A percentile compares a stretch with the other conserved stretches of the same genome.
These are phyloP conservation scores for Termitomyces sp. DNA, from an alignment of 768 basidiomycete species.

Conservation along the genomic window DNA sequence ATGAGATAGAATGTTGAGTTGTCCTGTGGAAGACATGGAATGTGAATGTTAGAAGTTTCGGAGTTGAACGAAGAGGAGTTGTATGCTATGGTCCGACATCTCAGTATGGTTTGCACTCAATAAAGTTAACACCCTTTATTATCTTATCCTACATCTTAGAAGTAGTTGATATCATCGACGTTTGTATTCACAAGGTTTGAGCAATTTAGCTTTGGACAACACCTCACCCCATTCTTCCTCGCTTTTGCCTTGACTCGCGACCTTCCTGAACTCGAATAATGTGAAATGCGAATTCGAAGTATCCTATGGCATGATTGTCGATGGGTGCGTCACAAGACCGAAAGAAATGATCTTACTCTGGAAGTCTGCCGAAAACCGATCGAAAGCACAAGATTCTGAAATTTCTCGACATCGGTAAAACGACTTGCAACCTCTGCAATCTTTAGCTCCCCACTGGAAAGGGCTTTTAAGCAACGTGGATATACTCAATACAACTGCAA, in stretches of 20 bases:
- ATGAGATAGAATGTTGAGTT: slow-evolving; percentile 54
- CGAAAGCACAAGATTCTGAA: slow-evolving; percentile 52
- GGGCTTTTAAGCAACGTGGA: slow-evolving; percentile 3
- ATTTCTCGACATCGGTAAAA: slow-evolving; percentile 62
- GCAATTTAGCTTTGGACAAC: slow-evolving; percentile 42
- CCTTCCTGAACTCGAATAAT: slow-evolving; percentile 74
- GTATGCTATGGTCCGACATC: neutral
- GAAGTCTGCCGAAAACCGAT: slow-evolving; percentile 69
- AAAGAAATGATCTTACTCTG: slow-evolving; percentile 42
- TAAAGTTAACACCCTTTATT: neutral
- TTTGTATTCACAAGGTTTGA: slow-evolving; percentile 94
- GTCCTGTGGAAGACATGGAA: slow-evolving; percentile 18
- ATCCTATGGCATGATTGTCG: slow-evolving; percentile 43
- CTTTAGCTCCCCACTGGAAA: slow-evolving; percentile 67
- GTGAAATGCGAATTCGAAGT: slow-evolving; percentile 81
- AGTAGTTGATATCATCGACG: slow-evolving; percentile 41
- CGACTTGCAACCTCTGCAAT: slow-evolving; percentile 90
- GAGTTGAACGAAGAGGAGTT: neutral
- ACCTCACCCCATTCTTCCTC: slow-evolving; percentile 59
- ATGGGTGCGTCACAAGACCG: neutral
- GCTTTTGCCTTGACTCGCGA: slow-evolving; percentile 35
- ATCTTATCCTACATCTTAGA: slow-evolving; percentile 7
- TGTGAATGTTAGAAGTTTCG: neutral
- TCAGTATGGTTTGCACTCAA: neutral
- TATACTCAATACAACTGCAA: neutral